Conservation (phyloP, 2,329 filamentous ascomycete genomes). For the Falciphora oryzae region DNA sequence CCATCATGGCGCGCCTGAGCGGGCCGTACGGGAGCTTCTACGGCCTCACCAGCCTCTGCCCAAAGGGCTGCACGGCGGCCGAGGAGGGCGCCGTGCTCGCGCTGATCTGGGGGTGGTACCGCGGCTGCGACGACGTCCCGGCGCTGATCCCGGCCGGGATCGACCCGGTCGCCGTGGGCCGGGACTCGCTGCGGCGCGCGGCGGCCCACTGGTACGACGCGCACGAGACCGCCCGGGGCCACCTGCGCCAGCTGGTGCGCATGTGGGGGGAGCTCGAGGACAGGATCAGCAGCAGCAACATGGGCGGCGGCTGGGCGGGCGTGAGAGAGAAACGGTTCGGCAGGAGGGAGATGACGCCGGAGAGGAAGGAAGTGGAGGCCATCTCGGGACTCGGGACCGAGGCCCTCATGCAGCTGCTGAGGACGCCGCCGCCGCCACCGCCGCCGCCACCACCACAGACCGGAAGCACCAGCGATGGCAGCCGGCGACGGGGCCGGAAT, state of each 20-base stretch:
- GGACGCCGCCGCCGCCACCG: neutral
- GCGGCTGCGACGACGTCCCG: neutral
- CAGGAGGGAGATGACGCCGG: neutral
- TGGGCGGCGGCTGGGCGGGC: neutral
- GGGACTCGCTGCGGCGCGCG: slow-evolving; percentile 2
- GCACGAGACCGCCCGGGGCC: slow-evolving; percentile 1
- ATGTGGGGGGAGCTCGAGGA: slow-evolving; percentile 8
- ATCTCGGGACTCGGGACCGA: neutral
- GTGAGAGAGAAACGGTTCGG: neutral
- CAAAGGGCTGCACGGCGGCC: neutral
- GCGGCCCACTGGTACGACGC: neutral
- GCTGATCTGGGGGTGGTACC: neutral
- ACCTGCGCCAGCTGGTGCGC: slow-evolving; percentile 5
- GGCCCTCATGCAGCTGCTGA: neutral
- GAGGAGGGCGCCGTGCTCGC: slow-evolving; percentile 2
- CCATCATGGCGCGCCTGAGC: slow-evolving; percentile 1
- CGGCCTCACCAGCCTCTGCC: neutral
- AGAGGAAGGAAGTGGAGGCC: neutral
- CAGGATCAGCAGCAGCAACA: neutral
- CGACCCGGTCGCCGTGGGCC: neutral
- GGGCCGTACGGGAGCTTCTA: neutral
- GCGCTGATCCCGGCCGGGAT: neutral
- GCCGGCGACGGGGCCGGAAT: neutral
- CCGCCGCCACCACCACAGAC: neutral
- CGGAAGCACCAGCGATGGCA: neutral